phyloP scores from a whole-genome alignment of 2,329 filamentous ascomycete genomes.

The Penicillium sp. region DNA sequence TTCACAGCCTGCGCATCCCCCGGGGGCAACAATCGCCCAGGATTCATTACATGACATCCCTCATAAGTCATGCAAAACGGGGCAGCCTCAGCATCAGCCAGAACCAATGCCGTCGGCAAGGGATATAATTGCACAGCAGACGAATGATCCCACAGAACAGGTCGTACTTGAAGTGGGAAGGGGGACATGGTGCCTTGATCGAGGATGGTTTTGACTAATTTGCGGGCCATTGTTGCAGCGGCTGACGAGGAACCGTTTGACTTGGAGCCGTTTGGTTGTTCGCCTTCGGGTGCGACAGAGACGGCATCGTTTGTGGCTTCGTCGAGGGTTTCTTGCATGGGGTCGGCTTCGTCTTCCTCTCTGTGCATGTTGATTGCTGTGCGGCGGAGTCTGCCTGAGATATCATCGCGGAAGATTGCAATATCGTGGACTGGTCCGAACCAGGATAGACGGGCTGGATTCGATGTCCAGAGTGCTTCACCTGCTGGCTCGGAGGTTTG shows the following conservation, averaged over 20 bases:
- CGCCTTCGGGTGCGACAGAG: conserved; percentile 39
- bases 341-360: conserved; percentile 25
- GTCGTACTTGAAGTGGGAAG: conserved; percentile 77
- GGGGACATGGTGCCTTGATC: conserved; percentile 89
- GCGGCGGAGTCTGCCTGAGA: conserved; percentile 76
- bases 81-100: conserved; percentile 80
- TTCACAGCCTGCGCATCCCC: conserved; percentile 70
- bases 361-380: conserved; percentile 71
- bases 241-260: conserved; percentile 32
- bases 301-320: conserved; percentile 20
- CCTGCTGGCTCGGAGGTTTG: conserved; percentile 61
- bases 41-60: conserved; percentile 95
- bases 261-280: conserved; percentile 20
- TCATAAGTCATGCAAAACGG: conserved; percentile 90
- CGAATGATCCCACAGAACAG: conserved; percentile 88
- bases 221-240: conserved; percentile 60
- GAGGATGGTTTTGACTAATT: conserved; percentile 86
- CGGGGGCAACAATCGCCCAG: conserved; percentile 72
- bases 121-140: conserved; percentile 80
- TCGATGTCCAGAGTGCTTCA: conserved; percentile 84
- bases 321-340: conserved; percentile 34
- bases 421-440: conserved; percentile 90
- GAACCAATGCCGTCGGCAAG: conserved; percentile 77
- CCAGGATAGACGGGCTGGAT: conserved; percentile 77
- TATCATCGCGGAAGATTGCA: conserved; percentile 83